Conservation (phyloP, 495 filamentous ascomycete genomes). For the Penicillium salamii region DNA sequence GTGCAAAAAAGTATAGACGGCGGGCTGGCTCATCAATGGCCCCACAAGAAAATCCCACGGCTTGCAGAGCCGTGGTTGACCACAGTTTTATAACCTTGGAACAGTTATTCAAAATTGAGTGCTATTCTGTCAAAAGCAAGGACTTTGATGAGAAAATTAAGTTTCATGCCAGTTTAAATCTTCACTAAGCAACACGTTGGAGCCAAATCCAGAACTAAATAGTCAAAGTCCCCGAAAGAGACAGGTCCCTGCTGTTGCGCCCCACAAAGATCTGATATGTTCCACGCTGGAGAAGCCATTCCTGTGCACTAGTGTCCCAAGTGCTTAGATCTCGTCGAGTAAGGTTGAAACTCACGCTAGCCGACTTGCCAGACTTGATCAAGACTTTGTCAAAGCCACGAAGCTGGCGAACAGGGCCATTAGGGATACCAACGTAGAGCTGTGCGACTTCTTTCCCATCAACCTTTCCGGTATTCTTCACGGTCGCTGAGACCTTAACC, state of each 20-base stretch:
- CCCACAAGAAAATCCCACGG: too few relatives aligned
- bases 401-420: constrained; percentile 54
- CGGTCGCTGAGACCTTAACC: constrained; percentile 43
- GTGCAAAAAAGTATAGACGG: too few relatives aligned
- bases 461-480: constrained; percentile 53
- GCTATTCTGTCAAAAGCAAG: too few relatives aligned
- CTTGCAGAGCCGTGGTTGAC: too few relatives aligned
- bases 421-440: constrained; percentile 48
- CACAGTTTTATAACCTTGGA: too few relatives aligned
- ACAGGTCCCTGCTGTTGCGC: constrained; percentile 35
- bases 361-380: constrained; percentile 39
- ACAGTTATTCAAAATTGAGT: too few relatives aligned
- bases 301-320: constrained; percentile 61
- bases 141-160: too few relatives aligned
- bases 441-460: constrained; percentile 58
- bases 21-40: too few relatives aligned
- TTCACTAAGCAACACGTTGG: too few relatives aligned
- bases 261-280: constrained; percentile 56
- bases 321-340: constrained; percentile 64
- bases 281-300: constrained; percentile 52
- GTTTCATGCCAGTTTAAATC: too few relatives aligned
- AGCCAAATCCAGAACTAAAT: too few relatives aligned
- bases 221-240: constrained; percentile 6
- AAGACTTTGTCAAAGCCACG: constrained; percentile 64
- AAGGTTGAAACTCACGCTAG: constrained; percentile 51